Evolutionary conservation across 2,329 filamentous ascomycete genomes (phyloP), one percentile per base, ranked within the genome.

Genomic region (Curvularia hawaiiensis): DNA sequence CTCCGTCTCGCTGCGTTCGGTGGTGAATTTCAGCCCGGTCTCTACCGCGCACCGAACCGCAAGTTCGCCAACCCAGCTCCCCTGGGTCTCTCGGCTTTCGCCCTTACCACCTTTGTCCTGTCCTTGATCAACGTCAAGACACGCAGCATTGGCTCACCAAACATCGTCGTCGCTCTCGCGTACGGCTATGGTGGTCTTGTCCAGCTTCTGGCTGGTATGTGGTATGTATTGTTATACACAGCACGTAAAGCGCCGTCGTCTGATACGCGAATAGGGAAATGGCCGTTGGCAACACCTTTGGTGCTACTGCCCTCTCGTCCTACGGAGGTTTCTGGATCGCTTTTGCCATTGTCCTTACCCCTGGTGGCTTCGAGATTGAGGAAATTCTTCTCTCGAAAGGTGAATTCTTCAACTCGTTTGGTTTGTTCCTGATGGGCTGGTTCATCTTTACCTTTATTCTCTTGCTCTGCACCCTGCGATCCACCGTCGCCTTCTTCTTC

Each of bases 301-400:
- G 84, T 78, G 84, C 83, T 30, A 87, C 84, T 7, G 83, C 85
- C 9, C 83, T 87, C 57, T 83, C 82, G 41, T 85, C 83, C 3
- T 88, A 86, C 68, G 84, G 84, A 56, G 84, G 84, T 58, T 87
- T 87, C 77, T 87, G 84, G 85, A 79, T 87, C 60, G 80, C 82
- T 24, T 85, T 83, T 63, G 83, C 80, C 63, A 85, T 87, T 77
- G 83, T 86, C 62, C 75, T 84, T 18, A 82, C 81, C 2, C 80
- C 85, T 4, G 83, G 82, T 50, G 80, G 79, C 9, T 82, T 82
- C 61, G 50, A 72, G 14, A 85, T 87, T 64, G 76, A 78, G 44
- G 35, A 54, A 7, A 30, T 56, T 1, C 61, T 60, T 9, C 48
- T 60, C 31, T 48, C 56, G 2, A 18, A 16, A 14, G 77, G 75